Conservation (phyloP, 78 protist genomes). For the Blattamonas nauphoetae region DNA sequence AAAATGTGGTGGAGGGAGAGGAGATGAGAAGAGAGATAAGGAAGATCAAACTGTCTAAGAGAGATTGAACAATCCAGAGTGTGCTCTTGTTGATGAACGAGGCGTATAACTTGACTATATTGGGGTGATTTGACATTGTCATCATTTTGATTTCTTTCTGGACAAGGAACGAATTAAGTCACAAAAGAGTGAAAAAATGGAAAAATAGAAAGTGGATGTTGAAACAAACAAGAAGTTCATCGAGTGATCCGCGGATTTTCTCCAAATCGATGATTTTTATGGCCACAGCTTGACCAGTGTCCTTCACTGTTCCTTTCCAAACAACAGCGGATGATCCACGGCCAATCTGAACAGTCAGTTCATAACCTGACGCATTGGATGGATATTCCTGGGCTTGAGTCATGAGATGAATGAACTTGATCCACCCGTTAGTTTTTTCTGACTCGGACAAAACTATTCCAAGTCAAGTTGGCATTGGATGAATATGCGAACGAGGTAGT, state of each 20-base stretch:
- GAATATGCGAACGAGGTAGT: no score
- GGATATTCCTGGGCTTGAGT: no score
- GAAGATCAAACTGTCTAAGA: background rate
- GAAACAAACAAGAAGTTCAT: background rate
- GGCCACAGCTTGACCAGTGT: background rate
- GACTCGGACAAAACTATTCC: no score
- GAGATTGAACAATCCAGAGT: background rate
- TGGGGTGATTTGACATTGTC: background rate
- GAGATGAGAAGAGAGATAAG: background rate
- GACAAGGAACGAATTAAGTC: no score
- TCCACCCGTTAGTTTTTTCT: no score
- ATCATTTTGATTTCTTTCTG: background rate
- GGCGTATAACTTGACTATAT: background rate
- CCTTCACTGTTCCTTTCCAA: background rate
- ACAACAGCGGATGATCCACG: constrained; percentile 9
- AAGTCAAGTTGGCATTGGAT: no score
- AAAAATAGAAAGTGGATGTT: background rate
- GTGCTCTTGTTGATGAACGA: background rate
- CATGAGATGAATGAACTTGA: no score
- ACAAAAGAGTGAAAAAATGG: background rate
- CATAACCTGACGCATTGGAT: background rate
- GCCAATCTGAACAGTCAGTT: background rate
- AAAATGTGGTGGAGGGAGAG: no score
- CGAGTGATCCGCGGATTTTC: background rate
- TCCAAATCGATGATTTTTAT: constrained; percentile 16